Base-by-base conservation (phyloP, 2,329 filamentous ascomycete genomes). In the Botryosphaeria agaves region DNA sequence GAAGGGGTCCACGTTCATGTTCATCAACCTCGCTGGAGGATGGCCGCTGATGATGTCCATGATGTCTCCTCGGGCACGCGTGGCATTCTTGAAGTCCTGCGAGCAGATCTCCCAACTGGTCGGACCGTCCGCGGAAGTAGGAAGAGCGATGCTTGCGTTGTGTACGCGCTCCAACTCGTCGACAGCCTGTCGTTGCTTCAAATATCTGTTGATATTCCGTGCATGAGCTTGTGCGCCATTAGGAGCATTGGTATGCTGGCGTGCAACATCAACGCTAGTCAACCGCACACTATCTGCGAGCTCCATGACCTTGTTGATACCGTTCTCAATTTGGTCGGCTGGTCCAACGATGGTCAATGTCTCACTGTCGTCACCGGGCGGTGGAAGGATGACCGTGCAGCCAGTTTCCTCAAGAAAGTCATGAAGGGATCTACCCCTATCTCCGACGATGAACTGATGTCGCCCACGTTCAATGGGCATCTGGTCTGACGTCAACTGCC, bases 381-480 rank as follows among this genome's bases (percentile, higher is more conserved):
- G 70, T 31, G 76, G 87, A 27, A 95, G 57, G 34, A 95, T 69
- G 35, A 95, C 76, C 26, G 79, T 72, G 54, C 89, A 98, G 38
- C 87, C 87, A 34, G 89, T 95, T 46, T 93, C 73, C 27, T 75
- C 68, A 39, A 94, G 73, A 61, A 98, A 94, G 27, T 93, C 73
- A 34, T 94, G 73, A 19, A 82, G 64, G 12, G 81, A 74, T 37
- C 80, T 69, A 36, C 81, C 84, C 37, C 76, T 70, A 37, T 87
- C 75, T 30, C 87, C 87, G 38, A 93, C 75, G 47, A 98, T 89
- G 61, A 94, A 95, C 51, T 92, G 85, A 51, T 95, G 89, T 30
- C 83, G 75, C 29, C 82, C 83, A 37, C 77, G 76, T 52, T 87
- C 79, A 42, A 95, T 82, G 5, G 77, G 70, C 25, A 84, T 62